Evolutionary conservation across 108 stramenopile species (phyloP).

Genomic region (Fragilariopsis cylindrus): DNA sequence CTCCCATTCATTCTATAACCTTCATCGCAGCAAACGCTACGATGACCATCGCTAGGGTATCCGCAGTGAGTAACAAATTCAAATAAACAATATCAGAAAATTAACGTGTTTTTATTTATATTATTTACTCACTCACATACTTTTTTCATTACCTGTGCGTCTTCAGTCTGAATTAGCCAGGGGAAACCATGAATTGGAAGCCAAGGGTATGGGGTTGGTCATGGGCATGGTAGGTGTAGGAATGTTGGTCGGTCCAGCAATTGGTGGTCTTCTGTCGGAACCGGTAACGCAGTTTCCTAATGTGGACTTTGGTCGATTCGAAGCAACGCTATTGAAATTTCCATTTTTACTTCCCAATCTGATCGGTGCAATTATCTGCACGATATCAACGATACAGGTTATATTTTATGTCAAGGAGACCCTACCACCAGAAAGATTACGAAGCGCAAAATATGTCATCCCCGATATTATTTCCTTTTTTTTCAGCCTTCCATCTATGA

Average conservation of each 20-base stretch:
- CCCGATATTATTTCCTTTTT: too few relatives aligned
- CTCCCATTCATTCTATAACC: neutral
- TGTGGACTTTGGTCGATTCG: neutral
- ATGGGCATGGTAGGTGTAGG: neutral
- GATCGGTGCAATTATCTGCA: constrained; percentile 39
- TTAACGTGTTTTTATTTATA: too few relatives aligned
- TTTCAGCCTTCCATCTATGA: too few relatives aligned
- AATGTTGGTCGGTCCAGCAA: constrained; percentile 54
- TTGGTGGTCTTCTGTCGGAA: constrained; percentile 62
- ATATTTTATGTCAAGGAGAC: constrained; percentile 49
- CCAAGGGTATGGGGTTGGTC: constrained; percentile 12
- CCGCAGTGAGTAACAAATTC: too few relatives aligned
- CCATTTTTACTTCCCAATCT: constrained; percentile 68
- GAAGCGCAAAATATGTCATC: too few relatives aligned
- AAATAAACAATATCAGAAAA: too few relatives aligned
- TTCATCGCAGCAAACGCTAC: neutral
- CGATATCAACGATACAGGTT: constrained; percentile 31
- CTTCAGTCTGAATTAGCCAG: constrained; percentile 34
- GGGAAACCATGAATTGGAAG: constrained; percentile 45
- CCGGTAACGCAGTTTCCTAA: constrained; percentile 48
- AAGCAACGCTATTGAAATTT: constrained; percentile 25
- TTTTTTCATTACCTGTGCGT: too few relatives aligned
- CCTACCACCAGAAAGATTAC: constrained; percentile 16
- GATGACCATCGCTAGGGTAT: neutral
- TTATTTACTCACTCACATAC: too few relatives aligned